Conservation (phyloP, 202 grass and related monocot genomes). For the Setaria italica region DNA sequence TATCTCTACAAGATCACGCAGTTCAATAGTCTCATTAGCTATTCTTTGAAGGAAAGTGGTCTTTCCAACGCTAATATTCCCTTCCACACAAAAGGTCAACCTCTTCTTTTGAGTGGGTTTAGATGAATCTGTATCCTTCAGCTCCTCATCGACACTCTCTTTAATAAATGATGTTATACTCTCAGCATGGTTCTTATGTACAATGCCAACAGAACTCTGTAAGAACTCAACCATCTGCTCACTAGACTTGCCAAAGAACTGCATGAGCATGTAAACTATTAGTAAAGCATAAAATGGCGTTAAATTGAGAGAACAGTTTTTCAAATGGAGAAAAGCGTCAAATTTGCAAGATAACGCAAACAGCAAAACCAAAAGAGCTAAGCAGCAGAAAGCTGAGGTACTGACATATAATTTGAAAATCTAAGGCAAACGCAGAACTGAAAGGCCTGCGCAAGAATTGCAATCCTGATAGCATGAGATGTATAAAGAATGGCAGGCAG, state of each 20-base stretch:
- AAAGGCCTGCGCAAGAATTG: not conserved
- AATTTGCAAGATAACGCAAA: not conserved
- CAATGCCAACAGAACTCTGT: conserved; percentile 84
- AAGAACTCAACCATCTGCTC: conserved; percentile 96
- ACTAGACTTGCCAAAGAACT: conserved; percentile 86
- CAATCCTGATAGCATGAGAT: not conserved
- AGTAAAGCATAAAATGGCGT: not conserved
- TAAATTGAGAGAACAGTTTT: conserved; percentile 1
- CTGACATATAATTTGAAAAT: not conserved
- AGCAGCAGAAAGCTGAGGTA: not conserved
- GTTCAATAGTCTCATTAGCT: conserved; percentile 96
- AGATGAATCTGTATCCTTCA: conserved; percentile 61
- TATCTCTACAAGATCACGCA: conserved; percentile 93
- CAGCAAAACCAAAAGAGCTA: not conserved
- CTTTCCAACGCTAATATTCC: conserved; percentile 98
- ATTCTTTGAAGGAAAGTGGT: conserved; percentile 95
- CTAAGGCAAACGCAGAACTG: not conserved
- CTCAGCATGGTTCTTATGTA: conserved; percentile 95
- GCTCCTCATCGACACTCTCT: conserved; percentile 83
- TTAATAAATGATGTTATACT: conserved; percentile 96
- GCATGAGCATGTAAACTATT: conserved; percentile 37
- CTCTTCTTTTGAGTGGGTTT: conserved; percentile 63
- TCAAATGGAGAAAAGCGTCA: conserved; percentile 29
- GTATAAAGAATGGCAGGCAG: not conserved
- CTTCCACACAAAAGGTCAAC: conserved; percentile 97